Conservation (phyloP, 129 eudicot species). For the Chrysanthemum lavandulifolium region DNA sequence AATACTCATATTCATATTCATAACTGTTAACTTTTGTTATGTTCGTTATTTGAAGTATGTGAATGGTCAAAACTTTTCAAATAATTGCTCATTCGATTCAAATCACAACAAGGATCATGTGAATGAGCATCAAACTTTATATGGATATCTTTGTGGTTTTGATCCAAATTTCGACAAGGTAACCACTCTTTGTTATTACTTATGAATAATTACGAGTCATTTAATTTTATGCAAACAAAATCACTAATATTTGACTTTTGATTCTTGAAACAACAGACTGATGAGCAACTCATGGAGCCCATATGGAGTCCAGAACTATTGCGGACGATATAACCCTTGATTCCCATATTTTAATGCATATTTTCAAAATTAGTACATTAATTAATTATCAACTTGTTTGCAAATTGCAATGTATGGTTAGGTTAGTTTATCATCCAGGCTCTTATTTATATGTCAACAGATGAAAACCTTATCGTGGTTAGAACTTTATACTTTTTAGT, state of each 20-base stretch:
- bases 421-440: not conserved
- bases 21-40: not conserved
- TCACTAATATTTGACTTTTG: not conserved
- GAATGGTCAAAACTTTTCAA: not conserved
- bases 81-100: slow-evolving; percentile 11
- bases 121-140: slow-evolving; percentile 3
- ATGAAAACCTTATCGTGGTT: not conserved
- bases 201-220: not conserved
- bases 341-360: not conserved
- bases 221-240: not conserved
- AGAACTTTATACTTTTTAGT: not conserved
- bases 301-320: slow-evolving; percentile 10
- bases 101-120: not conserved
- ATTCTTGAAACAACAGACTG: not conserved
- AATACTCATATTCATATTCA: not conserved
- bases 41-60: slow-evolving; percentile 15
- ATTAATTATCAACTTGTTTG: slow-evolving; percentile 4
- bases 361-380: slow-evolving; percentile 2
- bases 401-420: not conserved
- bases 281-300: slow-evolving; percentile 21
- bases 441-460: not conserved
- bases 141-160: slow-evolving; percentile 13
- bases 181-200: not conserved
- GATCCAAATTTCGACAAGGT: slow-evolving; percentile 15
- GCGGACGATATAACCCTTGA: not conserved